phyloP scores from a whole-genome alignment of 2,329 filamentous ascomycete genomes.

The Nigrograna mackinnonii region DNA sequence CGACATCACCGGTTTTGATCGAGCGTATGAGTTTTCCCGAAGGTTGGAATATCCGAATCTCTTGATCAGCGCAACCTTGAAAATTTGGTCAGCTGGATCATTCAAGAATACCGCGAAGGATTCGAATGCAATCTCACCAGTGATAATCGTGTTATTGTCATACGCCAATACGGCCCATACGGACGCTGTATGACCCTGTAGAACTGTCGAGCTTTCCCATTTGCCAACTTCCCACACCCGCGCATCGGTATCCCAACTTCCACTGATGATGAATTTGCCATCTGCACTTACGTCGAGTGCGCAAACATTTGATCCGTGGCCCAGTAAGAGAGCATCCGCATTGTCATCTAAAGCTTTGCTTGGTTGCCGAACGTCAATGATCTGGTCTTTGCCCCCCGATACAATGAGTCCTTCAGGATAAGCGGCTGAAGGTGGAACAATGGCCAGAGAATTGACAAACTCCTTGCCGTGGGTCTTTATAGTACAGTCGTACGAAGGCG shows the following conservation, averaged over 20 bases:
- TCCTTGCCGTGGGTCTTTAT: slow-evolving; percentile 79
- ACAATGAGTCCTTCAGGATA: slow-evolving; percentile 78
- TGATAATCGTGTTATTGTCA: slow-evolving; percentile 78
- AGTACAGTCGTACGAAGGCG: slow-evolving; percentile 75
- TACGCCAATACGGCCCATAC: slow-evolving; percentile 93
- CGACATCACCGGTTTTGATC: slow-evolving; percentile 74
- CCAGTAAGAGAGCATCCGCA: slow-evolving; percentile 82
- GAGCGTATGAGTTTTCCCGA: slow-evolving; percentile 66
- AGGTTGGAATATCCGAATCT: slow-evolving; percentile 79
- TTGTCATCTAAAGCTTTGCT: slow-evolving; percentile 69
- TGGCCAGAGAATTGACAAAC: slow-evolving; percentile 86
- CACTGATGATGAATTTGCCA: slow-evolving; percentile 79
- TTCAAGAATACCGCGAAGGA: no score
- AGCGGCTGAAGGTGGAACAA: slow-evolving; percentile 68
- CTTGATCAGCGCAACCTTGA: slow-evolving; percentile 82
- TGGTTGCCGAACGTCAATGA: slow-evolving; percentile 86
- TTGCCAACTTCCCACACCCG: slow-evolving; percentile 84
- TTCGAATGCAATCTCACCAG: no score
- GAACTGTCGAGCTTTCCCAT: slow-evolving; percentile 75
- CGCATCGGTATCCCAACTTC: slow-evolving; percentile 90
- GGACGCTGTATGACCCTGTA: slow-evolving; percentile 77
- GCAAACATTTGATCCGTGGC: slow-evolving; percentile 87
- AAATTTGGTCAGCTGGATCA: neutral
- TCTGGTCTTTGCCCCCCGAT: slow-evolving; percentile 86
- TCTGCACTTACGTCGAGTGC: slow-evolving; percentile 77